These are phyloP conservation scores for Pseudozyma pruni DNA, from an alignment of 1,284 basidiomycete species.

Conservation along the genomic window DNA sequence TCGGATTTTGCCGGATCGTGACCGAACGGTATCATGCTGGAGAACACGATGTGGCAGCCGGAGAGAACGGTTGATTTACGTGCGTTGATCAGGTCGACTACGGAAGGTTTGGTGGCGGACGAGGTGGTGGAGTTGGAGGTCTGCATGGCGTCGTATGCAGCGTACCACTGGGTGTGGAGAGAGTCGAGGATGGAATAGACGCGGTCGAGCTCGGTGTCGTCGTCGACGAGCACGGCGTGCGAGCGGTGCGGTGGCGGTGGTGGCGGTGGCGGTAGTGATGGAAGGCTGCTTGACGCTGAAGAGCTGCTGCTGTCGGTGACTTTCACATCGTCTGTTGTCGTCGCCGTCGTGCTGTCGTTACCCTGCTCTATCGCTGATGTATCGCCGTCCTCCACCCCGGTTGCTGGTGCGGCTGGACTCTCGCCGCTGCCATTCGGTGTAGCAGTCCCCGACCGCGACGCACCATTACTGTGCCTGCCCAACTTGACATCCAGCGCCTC, in stretches of 20 bases:
- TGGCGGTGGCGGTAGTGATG: conserved; percentile 19
- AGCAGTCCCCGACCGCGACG: conserved; percentile 22
- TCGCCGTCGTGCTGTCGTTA: neutral
- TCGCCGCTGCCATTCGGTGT: conserved; percentile 28
- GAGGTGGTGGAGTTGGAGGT: conserved; percentile 3
- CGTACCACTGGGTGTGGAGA: conserved; percentile 81
- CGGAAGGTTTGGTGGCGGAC: conserved; percentile 20
- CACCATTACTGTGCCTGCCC: conserved; percentile 68
- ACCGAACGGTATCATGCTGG: conserved; percentile 89
- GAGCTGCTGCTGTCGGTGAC: too few relatives aligned
- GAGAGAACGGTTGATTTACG: conserved; percentile 80
- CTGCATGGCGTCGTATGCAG: conserved; percentile 29
- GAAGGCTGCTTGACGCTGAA: neutral
- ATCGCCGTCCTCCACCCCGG: conserved; percentile 3
- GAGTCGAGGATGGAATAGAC: conserved; percentile 79
- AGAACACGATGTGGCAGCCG: conserved; percentile 86
- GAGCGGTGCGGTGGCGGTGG: conserved; percentile 38
- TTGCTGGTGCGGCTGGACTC: conserved; percentile 17
- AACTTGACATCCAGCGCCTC: conserved; percentile 73
- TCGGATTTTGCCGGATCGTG: conserved; percentile 81
- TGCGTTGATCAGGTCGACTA: conserved; percentile 81
- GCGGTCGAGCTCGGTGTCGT: conserved; percentile 85
- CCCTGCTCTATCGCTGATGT: conserved; percentile 1
- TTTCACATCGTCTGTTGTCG: neutral
- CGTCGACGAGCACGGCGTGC: conserved; percentile 84